Conservation (phyloP, 306 rosid genomes). For the Crataegus laevigata region DNA sequence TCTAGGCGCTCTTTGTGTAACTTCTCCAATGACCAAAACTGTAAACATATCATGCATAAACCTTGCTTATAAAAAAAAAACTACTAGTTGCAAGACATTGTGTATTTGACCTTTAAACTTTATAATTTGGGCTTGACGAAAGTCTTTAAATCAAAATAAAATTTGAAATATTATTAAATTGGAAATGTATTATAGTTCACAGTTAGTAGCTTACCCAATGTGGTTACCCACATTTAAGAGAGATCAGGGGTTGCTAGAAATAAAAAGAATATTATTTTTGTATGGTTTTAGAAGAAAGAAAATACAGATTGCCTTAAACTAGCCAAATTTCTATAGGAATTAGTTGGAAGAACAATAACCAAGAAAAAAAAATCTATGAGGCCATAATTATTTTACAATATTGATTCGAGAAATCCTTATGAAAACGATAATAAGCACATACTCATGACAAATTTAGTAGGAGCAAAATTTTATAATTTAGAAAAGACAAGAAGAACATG, state of each 20-base stretch:
- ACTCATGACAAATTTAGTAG: no score
- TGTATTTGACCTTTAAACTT: background rate
- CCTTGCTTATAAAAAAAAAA: background rate
- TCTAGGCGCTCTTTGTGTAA: background rate
- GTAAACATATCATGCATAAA: background rate
- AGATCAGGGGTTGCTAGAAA: constrained; percentile 15
- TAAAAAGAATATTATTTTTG: background rate
- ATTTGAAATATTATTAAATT: background rate
- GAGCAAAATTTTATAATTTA: background rate
- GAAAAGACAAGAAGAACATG: background rate
- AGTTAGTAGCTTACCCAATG: constrained; percentile 28
- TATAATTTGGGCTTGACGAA: background rate
- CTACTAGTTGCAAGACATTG: background rate
- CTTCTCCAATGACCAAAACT: background rate
- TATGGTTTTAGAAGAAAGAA: background rate
- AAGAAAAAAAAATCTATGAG: no score
- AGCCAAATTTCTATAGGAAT: background rate
- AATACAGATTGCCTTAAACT: background rate
- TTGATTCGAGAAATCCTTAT: no score
- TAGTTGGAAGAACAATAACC: no score
- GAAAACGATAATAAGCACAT: no score
- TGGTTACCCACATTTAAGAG: constrained; percentile 37
- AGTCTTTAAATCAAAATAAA: background rate
- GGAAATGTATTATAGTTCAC: constrained; percentile 16
- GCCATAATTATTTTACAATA: no score